Evolutionary conservation across 306 rosid genomes (phyloP).

Genomic region (Echinosophora koreensis): DNA sequence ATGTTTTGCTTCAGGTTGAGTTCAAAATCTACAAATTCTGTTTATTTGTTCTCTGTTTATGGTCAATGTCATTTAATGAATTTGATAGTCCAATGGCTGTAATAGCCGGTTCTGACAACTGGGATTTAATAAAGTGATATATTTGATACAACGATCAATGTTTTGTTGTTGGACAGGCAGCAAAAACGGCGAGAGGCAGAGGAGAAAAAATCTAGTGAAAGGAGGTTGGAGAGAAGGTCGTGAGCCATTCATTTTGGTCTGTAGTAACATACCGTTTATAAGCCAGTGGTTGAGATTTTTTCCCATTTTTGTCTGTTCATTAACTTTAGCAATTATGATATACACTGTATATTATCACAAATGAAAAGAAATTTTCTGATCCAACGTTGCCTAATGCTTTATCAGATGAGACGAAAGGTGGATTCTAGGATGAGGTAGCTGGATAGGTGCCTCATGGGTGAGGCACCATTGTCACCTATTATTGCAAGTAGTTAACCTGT

Average conservation of each 20-base stretch:
- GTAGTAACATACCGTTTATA: constrained; percentile 5
- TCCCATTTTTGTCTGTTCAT: constrained; percentile 40
- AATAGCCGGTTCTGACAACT: background rate
- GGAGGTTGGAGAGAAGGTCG: constrained; percentile 81
- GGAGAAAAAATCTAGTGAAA: constrained; percentile 82
- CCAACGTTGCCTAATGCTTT: background rate
- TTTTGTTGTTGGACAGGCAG: constrained; percentile 63
- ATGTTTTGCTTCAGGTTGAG: background rate
- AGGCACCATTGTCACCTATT: too few relatives aligned
- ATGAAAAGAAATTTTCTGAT: constrained; percentile 28
- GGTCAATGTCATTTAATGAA: constrained; percentile 5
- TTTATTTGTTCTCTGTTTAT: background rate
- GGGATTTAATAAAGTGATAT: background rate
- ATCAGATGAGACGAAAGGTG: too few relatives aligned
- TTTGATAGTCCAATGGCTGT: background rate
- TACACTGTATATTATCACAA: constrained; percentile 44
- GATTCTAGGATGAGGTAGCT: too few relatives aligned
- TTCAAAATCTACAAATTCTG: background rate
- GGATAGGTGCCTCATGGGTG: too few relatives aligned
- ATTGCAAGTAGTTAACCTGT: too few relatives aligned
- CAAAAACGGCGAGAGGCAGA: constrained; percentile 89
- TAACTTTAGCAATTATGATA: constrained; percentile 16
- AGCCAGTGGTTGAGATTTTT: constrained; percentile 10
- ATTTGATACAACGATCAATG: background rate
- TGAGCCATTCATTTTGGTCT: constrained; percentile 51